Evolutionary conservation across 2,329 filamentous ascomycete genomes (phyloP).

Genomic region (Ceratocystis huliohia): DNA sequence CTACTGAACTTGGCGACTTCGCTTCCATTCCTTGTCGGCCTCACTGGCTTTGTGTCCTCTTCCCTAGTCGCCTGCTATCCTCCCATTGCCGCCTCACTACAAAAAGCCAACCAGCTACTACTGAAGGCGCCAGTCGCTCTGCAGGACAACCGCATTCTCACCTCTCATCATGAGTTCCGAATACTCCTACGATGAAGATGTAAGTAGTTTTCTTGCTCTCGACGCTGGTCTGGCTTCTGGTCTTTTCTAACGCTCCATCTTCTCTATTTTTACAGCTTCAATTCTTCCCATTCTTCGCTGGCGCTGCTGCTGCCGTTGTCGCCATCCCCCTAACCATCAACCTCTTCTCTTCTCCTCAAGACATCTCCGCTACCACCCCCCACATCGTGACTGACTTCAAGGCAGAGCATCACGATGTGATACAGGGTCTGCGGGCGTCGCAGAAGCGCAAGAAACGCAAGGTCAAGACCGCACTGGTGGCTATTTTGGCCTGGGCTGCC

Average conservation of each 20-base stretch:
- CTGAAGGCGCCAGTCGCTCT: not conserved
- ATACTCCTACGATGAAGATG: slow-evolving; percentile 96
- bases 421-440: slow-evolving; percentile 68
- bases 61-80: not conserved
- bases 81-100: not conserved
- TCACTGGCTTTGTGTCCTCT: not conserved
- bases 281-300: slow-evolving; percentile 98
- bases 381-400: slow-evolving; percentile 45
- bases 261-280: slow-evolving; percentile 48
- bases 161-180: slow-evolving; percentile 67
- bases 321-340: slow-evolving; percentile 85
- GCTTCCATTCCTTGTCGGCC: not conserved
- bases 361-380: slow-evolving; percentile 7
- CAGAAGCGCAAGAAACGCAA: slow-evolving; percentile 84
- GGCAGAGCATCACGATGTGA: slow-evolving; percentile 69
- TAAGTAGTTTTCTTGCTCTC: slow-evolving; percentile 26
- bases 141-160: slow-evolving; percentile 20
- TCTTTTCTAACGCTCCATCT: not conserved
- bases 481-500: slow-evolving; percentile 62
- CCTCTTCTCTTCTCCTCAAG: slow-evolving; percentile 39
- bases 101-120: not conserved
- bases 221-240: not conserved
- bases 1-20: not conserved
- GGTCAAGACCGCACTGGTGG: slow-evolving; percentile 69
- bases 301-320: slow-evolving; percentile 76